phyloP scores from a whole-genome alignment of 169 alveolate species.

The Plasmodium vivax region DNA sequence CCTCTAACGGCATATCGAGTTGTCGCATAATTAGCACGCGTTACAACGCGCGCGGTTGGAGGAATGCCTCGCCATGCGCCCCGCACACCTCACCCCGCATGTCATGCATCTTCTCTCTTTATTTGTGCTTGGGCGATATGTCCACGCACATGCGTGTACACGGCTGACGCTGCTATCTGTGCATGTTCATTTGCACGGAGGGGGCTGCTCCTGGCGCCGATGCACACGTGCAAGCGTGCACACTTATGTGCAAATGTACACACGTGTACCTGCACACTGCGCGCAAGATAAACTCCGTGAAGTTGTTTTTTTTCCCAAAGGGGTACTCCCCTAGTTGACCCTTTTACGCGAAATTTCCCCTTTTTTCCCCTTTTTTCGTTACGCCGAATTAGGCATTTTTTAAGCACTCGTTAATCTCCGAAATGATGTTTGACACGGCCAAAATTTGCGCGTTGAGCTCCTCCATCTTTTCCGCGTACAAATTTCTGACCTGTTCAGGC shows the following conservation, averaged over 20 bases:
- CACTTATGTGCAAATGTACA: not conserved
- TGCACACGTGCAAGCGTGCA: not conserved
- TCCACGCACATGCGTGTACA: not conserved
- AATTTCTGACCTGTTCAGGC: constrained; percentile 85
- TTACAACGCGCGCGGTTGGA: not conserved
- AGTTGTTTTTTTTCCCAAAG: not conserved
- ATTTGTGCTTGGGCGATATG: not conserved
- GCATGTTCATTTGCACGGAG: not conserved
- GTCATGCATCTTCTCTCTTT: not conserved
- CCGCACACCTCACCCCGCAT: not conserved
- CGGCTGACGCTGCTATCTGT: not conserved
- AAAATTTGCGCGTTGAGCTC: constrained; percentile 76
- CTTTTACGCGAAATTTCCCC: not conserved
- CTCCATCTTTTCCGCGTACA: constrained; percentile 84
- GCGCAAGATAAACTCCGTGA: not conserved
- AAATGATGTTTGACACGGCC: constrained; percentile 41
- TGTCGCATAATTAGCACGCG: not conserved
- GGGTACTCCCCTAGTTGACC: not conserved
- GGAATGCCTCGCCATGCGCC: not conserved
- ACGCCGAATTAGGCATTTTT: not conserved
- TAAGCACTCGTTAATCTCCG: constrained; percentile 68
- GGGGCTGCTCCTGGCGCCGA: not conserved
- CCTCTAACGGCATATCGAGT: not conserved
- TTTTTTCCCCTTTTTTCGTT: not conserved
- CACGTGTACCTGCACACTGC: not conserved